Evolutionary conservation across 805 yeast species (phyloP).

Genomic region (Teunomyces panamensis): DNA sequence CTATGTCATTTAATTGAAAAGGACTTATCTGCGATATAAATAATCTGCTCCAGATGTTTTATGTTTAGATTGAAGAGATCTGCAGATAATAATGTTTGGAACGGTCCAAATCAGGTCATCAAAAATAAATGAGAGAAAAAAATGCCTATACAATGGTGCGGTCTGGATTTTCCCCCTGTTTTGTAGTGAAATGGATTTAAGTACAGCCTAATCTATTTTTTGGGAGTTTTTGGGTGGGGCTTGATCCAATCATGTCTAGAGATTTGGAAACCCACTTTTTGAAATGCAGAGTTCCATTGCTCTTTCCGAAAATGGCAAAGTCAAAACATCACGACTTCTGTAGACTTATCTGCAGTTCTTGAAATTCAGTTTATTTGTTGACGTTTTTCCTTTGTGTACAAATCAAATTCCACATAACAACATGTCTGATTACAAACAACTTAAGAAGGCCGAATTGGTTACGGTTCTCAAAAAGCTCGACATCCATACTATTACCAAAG

Average conservation of each 20-base stretch:
- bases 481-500: slow-evolving; percentile 32
- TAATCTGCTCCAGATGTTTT: neutral
- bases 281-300: neutral
- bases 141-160: neutral
- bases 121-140: neutral
- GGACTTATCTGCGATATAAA: neutral
- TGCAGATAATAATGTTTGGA: neutral
- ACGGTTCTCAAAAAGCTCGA: slow-evolving; percentile 34
- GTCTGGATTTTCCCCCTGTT: neutral
- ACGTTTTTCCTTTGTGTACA: slow-evolving; percentile 3
- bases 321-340: neutral
- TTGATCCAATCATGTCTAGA: neutral
- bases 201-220: neutral
- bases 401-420: slow-evolving; percentile 2
- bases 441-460: slow-evolving; percentile 41
- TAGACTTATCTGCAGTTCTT: neutral
- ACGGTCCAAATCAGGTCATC: slow-evolving; percentile 2
- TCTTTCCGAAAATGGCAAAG: slow-evolving; percentile 4
- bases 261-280: neutral
- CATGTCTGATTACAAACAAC: slow-evolving; percentile 35
- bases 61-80: neutral
- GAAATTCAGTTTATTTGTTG: neutral
- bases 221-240: neutral
- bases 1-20: neutral
- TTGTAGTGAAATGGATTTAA: neutral